Base-by-base conservation (phyloP, 495 filamentous ascomycete genomes). In the Podospora pseudocomata region DNA sequence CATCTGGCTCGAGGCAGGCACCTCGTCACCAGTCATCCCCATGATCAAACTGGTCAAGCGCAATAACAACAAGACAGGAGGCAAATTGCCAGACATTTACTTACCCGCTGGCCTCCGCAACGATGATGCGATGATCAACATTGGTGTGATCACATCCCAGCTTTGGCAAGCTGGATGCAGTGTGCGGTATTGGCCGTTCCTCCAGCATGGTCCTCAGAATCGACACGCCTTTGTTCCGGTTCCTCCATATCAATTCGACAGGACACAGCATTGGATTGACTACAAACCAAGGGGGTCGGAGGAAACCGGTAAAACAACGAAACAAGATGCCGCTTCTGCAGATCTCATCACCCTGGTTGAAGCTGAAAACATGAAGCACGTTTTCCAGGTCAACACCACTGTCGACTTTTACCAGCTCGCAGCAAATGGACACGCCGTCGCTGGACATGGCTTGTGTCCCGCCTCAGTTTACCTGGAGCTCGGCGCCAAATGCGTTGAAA, bases 231-330 rank as follows among this genome's bases (percentile, higher is more conserved):
- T 32, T 32, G 5, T 86, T n/a, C 62, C 76, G 1, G 77, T 88
- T 0, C 86, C 86, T 13, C 81, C 85, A 0, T 87, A 86, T 57
- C 82, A 86, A 66, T 88, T 88, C 60, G 82, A 85, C 28, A 80
- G 80, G 65, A 68, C 79, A 0, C 55, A 70, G 0, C 81, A 85
- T 39, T 71, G 65, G 65, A 19, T 71, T 4, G 32, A 19, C 2
- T 53, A 59, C 15, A 30, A 30, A 7, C 27, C 19, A 34, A 54
- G 63, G 30, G 30, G 30, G 7, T 7, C 7, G 30, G 4, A 7
- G 30, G 4, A 32, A 7, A 6, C 4, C 30, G 30, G 30, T 7
- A 32, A 4, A 32, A 32, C 30, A 32, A 4, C 30, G 7, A 7
- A 32, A 32, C 30, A 0, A 32, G 7, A 32, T 4, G 30, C 30